These are phyloP conservation scores for Pilatotrama ljubarskyi DNA, from an alignment of 768 basidiomycete genomes.

Conservation along the genomic window DNA sequence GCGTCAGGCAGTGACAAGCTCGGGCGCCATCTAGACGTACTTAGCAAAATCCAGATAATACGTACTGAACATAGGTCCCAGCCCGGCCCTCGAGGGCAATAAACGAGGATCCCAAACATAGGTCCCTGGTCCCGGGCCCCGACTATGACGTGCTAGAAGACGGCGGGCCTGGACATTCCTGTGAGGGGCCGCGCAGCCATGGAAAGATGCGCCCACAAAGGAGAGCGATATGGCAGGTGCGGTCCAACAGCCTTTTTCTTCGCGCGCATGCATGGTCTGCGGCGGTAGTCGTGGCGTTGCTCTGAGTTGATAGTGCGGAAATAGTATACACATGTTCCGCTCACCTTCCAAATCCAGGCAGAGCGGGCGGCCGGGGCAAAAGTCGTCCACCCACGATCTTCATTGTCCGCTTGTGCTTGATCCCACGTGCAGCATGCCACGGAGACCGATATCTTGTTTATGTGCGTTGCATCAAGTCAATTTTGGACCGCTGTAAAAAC, in stretches of 20 bases:
- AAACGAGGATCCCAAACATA: no score
- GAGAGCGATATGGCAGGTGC: background rate
- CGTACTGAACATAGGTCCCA: background rate
- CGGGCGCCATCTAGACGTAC: background rate
- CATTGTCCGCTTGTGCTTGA: background rate
- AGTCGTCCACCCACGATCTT: background rate
- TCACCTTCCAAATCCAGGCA: background rate
- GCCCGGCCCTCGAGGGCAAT: no score
- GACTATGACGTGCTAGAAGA: background rate
- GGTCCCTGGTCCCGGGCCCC: background rate
- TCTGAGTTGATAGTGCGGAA: background rate
- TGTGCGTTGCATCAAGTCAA: no score
- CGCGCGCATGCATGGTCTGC: background rate
- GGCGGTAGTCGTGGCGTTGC: background rate
- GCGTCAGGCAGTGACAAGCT: background rate
- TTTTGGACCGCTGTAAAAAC: no score
- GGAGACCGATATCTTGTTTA: no score
- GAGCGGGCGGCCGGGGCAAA: background rate
- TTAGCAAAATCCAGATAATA: no score
- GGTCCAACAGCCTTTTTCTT: background rate
- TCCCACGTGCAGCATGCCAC: no score
- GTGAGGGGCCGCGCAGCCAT: background rate
- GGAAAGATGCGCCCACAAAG: conserved; percentile 8
- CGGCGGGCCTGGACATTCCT: background rate
- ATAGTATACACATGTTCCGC: no score